Base-by-base conservation (phyloP, 2,329 filamentous ascomycete genomes). In the Fusarium falciforme region DNA sequence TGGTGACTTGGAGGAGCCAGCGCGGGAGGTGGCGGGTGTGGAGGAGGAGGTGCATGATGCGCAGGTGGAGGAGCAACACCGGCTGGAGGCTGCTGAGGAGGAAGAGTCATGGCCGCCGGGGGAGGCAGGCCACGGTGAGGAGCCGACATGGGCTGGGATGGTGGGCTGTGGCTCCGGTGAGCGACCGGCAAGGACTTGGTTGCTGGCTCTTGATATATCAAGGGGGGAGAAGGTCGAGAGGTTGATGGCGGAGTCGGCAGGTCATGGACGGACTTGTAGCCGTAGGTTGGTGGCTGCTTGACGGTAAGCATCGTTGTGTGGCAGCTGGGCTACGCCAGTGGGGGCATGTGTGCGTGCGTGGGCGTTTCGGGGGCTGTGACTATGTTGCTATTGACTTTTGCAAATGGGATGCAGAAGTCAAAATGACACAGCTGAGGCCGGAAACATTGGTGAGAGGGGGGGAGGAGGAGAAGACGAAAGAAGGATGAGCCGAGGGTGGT, bases 41-140 rank as follows among this genome's bases (percentile, higher is more conserved):
- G 76, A 7, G 79, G 75, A 14, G 78, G 80, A n/a, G 80, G 81
- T 61, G 79, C 77, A 55, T 80, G 80, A 47, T 80, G 78, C 40
- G 68, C n/a, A 42, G 77, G 67, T 17, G 75, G 76, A 64, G 79
- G 76, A 58, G 76, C 77, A 61, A 75, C 75, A 27, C 76, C 63
- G 20, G 77, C 61, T 22, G 79, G 80, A 74, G 83, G 83, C 62
- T 82, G 82, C 74, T 87, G 85, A 58, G 83, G 87, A 71, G 90
- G 85, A 75, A 92, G 83, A 77, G 88, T 87, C 88, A 93, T 89
- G 81, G 89, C 89, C 78, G 90, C 89, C 83, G 92, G 91, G 66
- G 89, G 89, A 81, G 92, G 92, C 85, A 94, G 84, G 78, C 90
- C 90, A 83, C 92, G 90, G 83, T 92, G 91, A 82, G 91, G 88